Base-by-base conservation (phyloP, 208 protist species). In the Entamoeba dispar region DNA sequence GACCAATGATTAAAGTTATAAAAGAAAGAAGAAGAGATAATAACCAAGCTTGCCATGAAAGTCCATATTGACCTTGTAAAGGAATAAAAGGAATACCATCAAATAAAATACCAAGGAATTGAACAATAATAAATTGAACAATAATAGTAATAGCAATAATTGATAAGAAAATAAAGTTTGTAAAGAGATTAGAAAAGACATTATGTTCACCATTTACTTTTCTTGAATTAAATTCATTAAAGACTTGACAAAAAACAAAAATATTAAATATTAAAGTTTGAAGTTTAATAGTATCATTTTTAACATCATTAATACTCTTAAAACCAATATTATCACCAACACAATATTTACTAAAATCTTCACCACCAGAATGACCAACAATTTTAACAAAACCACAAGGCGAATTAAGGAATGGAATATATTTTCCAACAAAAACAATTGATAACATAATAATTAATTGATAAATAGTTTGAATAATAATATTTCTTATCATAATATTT, bases 171-270 rank as follows among this genome's bases (percentile, higher is more conserved):
- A 93, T 92, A 22, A 8, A 31, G 15, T 91, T 91, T 3, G 38
- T 92, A 86, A 91, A 91, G 3, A 94, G 27, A 10, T 55, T 73
- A 49, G 4, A 15, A 31, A 94, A 93, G 3, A 94, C 14, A 52
- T 94, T 94, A 14, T 93, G 27, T 77, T 94, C 94, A 69, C 91
- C 92, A 52, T 94, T 52, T 31, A 69, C 17, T 49, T 91, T 55
- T 49, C 94, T 47, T 43, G 94, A 94, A 57, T 73, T 93, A 22
- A 94, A 43, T 92, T 93, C 91, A 52, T 94, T 94, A n/a, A 94
- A 94, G 2, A 94, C 19, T 49, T 94, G 94, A 5, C 47, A 38
- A 1, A 94, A 92, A 6, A 94, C 92, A 55, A 94, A 94, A 47
- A 50, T 57, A 43, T 94, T 94, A 34, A 93, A 94, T n/a, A 94